These are phyloP conservation scores for Sarocladium strictum DNA, from an alignment of 2,329 filamentous ascomycete genomes.

Conservation along the genomic window DNA sequence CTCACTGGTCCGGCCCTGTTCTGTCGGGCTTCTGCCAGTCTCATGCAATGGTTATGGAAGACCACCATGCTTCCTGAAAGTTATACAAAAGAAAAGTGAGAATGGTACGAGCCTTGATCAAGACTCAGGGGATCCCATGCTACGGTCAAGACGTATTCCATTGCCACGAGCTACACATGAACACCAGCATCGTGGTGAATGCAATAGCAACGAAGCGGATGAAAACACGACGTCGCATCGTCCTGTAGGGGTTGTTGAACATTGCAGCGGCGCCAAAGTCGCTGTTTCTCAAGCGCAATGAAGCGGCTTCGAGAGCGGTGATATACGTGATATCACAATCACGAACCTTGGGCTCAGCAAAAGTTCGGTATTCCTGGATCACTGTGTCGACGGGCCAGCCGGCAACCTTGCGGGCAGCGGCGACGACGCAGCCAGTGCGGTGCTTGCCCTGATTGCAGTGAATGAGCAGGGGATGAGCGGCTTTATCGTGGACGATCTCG, in stretches of 20 bases:
- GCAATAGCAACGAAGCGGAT: slow-evolving; percentile 33
- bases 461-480: slow-evolving; percentile 74
- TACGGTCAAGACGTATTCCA: too few species aligned
- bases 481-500: slow-evolving; percentile 61
- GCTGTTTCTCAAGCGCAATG: background rate
- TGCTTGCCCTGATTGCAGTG: slow-evolving; percentile 97
- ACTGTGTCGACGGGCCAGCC: slow-evolving; percentile 59
- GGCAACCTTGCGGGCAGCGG: slow-evolving; percentile 66
- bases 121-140: too few species aligned
- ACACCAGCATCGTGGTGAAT: background rate
- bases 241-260: slow-evolving; percentile 14
- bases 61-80: background rate
- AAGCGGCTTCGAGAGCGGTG: slow-evolving; percentile 31
- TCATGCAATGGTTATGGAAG: background rate
- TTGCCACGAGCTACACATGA: slow-evolving; percentile 14
- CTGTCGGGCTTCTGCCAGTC: background rate
- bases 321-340: slow-evolving; percentile 57
- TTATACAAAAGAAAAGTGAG: background rate
- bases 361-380: slow-evolving; percentile 67
- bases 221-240: slow-evolving; percentile 29
- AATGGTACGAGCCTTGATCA: background rate
- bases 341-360: slow-evolving; percentile 54
- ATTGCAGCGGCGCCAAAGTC: background rate
- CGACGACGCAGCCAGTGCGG: slow-evolving; percentile 84
- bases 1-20: background rate